Percentiles rank a stretch among this genome's conserved stretches.
These are phyloP conservation scores for Vinca minor DNA, from an alignment of 257 asterid species.

Conservation along the genomic window DNA sequence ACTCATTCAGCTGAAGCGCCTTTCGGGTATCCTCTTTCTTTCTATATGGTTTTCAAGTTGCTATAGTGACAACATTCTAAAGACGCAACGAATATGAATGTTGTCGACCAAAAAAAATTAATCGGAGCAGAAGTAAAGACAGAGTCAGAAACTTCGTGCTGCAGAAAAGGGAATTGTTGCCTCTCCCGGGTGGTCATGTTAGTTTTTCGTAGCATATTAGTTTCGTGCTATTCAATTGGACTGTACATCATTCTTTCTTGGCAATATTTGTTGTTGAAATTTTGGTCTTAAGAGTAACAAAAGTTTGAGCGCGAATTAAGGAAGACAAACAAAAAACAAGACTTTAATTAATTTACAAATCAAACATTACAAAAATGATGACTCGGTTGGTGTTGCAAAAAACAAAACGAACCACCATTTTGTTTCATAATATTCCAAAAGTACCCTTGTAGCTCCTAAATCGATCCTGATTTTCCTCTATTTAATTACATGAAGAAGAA, in stretches of 20 bases:
- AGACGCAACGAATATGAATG: too few relatives aligned
- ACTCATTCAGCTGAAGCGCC: neutral
- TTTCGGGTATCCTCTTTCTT: neutral
- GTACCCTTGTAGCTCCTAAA: too few relatives aligned
- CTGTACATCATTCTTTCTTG: neutral
- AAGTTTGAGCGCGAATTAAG: neutral
- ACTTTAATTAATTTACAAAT: neutral
- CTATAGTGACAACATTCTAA: neutral
- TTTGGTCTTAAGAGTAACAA: too few relatives aligned
- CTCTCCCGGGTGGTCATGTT: too few relatives aligned
- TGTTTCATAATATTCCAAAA: too few relatives aligned
- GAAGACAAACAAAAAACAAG: slow-evolving; percentile 2
- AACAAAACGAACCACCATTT: slow-evolving; percentile 5
- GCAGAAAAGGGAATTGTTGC: too few relatives aligned
- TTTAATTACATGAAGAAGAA: slow-evolving; percentile 17
- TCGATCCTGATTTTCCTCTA: slow-evolving; percentile 15
- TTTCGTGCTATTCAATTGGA: too few relatives aligned
- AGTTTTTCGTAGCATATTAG: too few relatives aligned
- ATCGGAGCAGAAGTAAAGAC: too few relatives aligned
- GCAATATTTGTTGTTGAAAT: neutral
- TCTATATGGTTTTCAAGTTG: neutral
- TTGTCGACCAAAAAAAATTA: too few relatives aligned
- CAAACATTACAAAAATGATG: slow-evolving; percentile 22
- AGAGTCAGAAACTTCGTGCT: too few relatives aligned
- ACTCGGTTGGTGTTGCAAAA: slow-evolving; percentile 1